Percentiles rank a stretch among this genome's conserved stretches.
phyloP scores from a whole-genome alignment of 1,284 basidiomycete genomes.

The Malassezia caprae region DNA sequence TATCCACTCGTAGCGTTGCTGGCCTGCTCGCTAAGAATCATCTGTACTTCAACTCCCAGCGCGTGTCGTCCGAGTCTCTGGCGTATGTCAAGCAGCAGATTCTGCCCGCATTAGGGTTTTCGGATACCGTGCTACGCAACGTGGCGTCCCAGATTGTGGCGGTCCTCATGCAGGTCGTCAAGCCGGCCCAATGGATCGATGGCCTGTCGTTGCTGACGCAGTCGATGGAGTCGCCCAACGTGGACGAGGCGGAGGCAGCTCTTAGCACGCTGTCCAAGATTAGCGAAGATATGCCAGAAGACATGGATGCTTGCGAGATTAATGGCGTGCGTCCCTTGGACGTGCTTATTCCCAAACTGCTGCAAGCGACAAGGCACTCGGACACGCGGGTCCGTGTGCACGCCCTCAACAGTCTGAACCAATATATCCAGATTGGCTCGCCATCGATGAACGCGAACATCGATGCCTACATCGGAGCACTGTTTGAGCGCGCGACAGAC shows the following conservation, averaged over 20 bases:
- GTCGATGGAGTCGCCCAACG: slow-evolving; percentile 32
- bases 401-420: slow-evolving; percentile 84
- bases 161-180: slow-evolving; percentile 41
- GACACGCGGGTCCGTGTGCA: slow-evolving; percentile 78
- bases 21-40: slow-evolving; percentile 97
- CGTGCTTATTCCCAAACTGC: slow-evolving; percentile 68
- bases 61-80: slow-evolving; percentile 34
- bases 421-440: slow-evolving; percentile 66
- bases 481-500: slow-evolving; percentile 91
- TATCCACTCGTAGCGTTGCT: slow-evolving; percentile 83
- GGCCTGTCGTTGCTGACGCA: slow-evolving; percentile 37
- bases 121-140: slow-evolving; percentile 42
- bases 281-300: slow-evolving; percentile 90
- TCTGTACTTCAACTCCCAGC: slow-evolving; percentile 45
- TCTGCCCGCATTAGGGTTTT: slow-evolving; percentile 37
- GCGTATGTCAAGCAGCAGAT: slow-evolving; percentile 43
- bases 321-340: slow-evolving; percentile 52
- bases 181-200: slow-evolving; percentile 40
- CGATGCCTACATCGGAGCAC: slow-evolving; percentile 78
- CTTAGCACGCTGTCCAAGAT: slow-evolving; percentile 91
- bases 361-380: slow-evolving; percentile 62
- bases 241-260: slow-evolving; percentile 56
- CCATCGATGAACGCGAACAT: slow-evolving; percentile 73
- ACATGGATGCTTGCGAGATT: slow-evolving; percentile 78
- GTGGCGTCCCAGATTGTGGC: slow-evolving; percentile 46